A percentile compares a stretch with the other conserved stretches of the same genome.
These are phyloP conservation scores for Colletotrichum sp. DNA, from an alignment of 2,329 filamentous ascomycete genomes.

Conservation along the genomic window DNA sequence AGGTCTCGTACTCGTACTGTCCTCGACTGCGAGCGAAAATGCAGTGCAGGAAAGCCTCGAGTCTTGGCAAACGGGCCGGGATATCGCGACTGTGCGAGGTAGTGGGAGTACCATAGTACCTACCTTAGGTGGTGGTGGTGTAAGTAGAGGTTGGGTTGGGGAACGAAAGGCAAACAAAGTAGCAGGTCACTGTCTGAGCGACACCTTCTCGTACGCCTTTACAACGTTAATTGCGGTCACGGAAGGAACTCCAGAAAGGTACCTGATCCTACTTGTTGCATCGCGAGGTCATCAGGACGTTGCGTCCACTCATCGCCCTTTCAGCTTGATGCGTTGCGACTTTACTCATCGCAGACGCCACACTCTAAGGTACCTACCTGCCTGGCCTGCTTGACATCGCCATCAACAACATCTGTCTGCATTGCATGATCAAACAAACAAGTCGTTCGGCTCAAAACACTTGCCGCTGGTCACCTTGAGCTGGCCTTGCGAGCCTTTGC, in stretches of 20 bases:
- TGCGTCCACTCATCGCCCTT: background rate
- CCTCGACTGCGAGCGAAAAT: background rate
- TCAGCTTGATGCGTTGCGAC: background rate
- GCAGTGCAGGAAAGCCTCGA: background rate
- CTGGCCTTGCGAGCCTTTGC: constrained; percentile 12
- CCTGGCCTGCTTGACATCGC: background rate
- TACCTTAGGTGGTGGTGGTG: background rate
- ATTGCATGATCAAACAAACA: background rate
- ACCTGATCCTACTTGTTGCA: background rate
- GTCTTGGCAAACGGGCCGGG: background rate
- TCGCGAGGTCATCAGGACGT: background rate
- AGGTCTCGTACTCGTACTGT: background rate
- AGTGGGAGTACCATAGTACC: background rate
- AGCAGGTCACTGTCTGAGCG: background rate
- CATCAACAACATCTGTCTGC: background rate
- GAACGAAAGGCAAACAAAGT: background rate
- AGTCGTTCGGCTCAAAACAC: background rate
- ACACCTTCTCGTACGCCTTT: background rate
- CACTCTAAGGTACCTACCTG: background rate
- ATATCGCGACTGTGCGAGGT: background rate
- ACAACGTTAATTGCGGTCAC: background rate
- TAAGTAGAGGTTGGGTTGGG: background rate
- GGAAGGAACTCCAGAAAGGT: background rate
- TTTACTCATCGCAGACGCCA: background rate
- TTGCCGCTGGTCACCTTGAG: background rate